Conservation (phyloP, 2,329 filamentous ascomycete genomes). For the Clonostachys byssicola region DNA sequence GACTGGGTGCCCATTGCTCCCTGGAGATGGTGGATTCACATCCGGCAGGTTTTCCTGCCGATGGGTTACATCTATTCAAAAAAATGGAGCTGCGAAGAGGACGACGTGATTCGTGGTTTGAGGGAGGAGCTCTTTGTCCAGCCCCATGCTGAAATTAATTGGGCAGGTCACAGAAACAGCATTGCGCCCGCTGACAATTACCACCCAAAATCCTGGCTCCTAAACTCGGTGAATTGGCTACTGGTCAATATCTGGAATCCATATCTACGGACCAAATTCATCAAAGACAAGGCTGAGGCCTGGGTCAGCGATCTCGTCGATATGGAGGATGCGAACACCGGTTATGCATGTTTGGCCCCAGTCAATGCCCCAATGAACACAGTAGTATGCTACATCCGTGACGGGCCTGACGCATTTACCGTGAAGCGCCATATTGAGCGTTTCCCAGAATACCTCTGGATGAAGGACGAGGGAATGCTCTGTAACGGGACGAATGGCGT, state of each 20-base stretch:
- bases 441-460: constrained; percentile 83
- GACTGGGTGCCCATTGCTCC: constrained; percentile 88
- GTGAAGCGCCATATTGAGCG: constrained; percentile 77
- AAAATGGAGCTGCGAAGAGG: constrained; percentile 72
- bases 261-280: constrained; percentile 60
- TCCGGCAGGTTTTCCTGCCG: constrained; percentile 90
- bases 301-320: constrained; percentile 81
- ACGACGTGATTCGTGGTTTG: constrained; percentile 67
- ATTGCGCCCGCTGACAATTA: constrained; percentile 83
- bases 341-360: constrained; percentile 79
- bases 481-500: constrained; percentile 98
- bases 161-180: constrained; percentile 73
- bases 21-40: constrained; percentile 98
- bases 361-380: constrained; percentile 90
- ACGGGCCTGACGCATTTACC: constrained; percentile 70
- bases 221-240: constrained; percentile 75
- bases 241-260: constrained; percentile 79
- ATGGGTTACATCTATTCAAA: constrained; percentile 91
- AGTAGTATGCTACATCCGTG: constrained; percentile 78
- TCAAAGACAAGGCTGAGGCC: constrained; percentile 71
- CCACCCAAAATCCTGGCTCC: constrained; percentile 82
- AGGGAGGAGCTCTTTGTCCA: constrained; percentile 80
- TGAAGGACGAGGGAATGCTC: constrained; percentile 89
- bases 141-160: constrained; percentile 74
- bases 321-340: constrained; percentile 91